A percentile compares a stretch with the other conserved stretches of the same genome.
phyloP scores from a whole-genome alignment of 2,329 filamentous ascomycete species.

The Lanzia echinophila region DNA sequence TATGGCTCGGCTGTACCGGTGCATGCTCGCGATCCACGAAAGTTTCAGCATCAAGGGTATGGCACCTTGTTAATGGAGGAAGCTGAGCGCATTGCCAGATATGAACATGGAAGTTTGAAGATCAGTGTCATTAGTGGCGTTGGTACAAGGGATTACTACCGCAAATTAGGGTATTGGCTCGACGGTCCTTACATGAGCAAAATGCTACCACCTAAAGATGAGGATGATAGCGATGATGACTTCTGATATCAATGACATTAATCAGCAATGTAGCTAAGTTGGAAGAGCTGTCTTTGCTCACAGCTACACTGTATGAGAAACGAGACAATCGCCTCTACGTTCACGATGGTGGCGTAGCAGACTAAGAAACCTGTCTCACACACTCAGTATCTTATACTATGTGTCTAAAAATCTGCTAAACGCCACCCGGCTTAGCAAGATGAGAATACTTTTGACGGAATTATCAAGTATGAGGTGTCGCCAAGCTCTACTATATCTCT shows the following conservation, averaged over 20 bases:
- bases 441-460: too few species aligned
- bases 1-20: slow-evolving; percentile 97
- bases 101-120: slow-evolving; percentile 91
- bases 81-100: slow-evolving; percentile 86
- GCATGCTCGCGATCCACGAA: slow-evolving; percentile 87
- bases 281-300: too few species aligned
- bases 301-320: too few species aligned
- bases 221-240: slow-evolving; percentile 29
- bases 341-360: too few species aligned
- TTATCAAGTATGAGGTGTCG: too few species aligned
- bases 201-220: slow-evolving; percentile 24
- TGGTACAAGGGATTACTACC: slow-evolving; percentile 91
- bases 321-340: too few species aligned
- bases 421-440: too few species aligned
- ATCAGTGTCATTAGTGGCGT: slow-evolving; percentile 98
- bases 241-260: slow-evolving; percentile 5
- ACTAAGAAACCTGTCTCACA: too few species aligned
- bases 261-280: too few species aligned
- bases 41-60: slow-evolving; percentile 98
- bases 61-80: slow-evolving; percentile 97
- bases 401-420: too few species aligned
- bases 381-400: too few species aligned
- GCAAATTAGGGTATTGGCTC: slow-evolving; percentile 84
- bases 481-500: too few species aligned
- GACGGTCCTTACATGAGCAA: slow-evolving; percentile 54